Evolutionary conservation across 2,329 filamentous ascomycete genomes (phyloP).

Genomic region (Scedosporium minutisporum): DNA sequence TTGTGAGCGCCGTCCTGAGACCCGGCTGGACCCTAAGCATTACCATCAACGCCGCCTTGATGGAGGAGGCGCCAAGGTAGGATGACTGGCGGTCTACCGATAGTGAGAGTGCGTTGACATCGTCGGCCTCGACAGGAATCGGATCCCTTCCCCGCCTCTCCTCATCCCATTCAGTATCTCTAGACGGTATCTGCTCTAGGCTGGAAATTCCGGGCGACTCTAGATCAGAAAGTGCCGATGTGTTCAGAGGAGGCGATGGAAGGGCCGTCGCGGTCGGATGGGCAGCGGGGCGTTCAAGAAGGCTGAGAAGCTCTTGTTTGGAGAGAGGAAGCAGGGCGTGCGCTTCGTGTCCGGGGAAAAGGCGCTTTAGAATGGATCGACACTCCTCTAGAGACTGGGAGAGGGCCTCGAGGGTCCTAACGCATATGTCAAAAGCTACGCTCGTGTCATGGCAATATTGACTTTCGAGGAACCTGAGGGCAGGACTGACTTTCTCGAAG

Average conservation of each 20-base stretch:
- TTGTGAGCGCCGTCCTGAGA: conserved; percentile 33
- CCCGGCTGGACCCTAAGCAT: conserved; percentile 50
- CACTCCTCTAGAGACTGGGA: conserved; percentile 59
- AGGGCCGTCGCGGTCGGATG: conserved; percentile 31
- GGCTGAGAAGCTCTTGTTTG: conserved; percentile 48
- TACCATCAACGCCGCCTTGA: conserved; percentile 64
- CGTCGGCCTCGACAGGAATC: conserved; percentile 54
- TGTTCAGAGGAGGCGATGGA: conserved; percentile 44
- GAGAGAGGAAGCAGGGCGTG: conserved; percentile 43
- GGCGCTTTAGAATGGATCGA: conserved; percentile 48
- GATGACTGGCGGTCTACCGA: conserved; percentile 49
- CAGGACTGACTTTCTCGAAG: conserved; percentile 60
- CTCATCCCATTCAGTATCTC: conserved; percentile 60
- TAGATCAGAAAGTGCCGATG: conserved; percentile 37
- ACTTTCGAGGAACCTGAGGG: background rate
- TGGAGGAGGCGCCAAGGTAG: conserved; percentile 65
- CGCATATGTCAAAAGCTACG: background rate
- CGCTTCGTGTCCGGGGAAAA: conserved; percentile 50
- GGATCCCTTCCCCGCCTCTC: conserved; percentile 43
- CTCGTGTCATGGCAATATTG: no score
- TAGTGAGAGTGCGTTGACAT: conserved; percentile 46
- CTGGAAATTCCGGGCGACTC: conserved; percentile 38
- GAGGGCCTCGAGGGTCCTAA: conserved; percentile 48
- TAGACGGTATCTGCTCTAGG: conserved; percentile 60
- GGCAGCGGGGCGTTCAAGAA: conserved; percentile 38